Conservation (phyloP, 1,139 yeast species). For the Hyphopichia khmerensis region DNA sequence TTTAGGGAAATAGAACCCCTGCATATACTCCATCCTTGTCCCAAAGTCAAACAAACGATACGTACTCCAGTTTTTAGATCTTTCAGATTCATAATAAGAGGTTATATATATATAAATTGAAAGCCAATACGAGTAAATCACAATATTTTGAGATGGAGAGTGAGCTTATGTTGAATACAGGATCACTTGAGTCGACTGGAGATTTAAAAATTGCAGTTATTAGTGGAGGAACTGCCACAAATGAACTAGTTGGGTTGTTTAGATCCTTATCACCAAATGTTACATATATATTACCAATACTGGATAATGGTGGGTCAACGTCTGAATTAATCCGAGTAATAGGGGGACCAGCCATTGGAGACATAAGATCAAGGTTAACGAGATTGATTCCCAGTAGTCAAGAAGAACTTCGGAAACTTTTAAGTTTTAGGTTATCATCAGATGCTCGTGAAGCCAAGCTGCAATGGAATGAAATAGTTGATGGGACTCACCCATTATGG, state of each 20-base stretch:
- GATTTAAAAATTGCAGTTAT: conserved; percentile 41
- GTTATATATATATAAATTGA: too few species aligned
- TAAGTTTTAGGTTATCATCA: conserved; percentile 61
- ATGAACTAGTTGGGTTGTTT: conserved; percentile 55
- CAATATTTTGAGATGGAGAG: background rate
- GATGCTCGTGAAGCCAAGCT: conserved; percentile 54
- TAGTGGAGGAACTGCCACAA: conserved; percentile 79
- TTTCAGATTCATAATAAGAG: too few species aligned
- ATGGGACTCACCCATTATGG: conserved; percentile 79
- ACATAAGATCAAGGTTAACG: conserved; percentile 78
- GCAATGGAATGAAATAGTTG: conserved; percentile 79
- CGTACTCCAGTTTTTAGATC: conserved; percentile 1
- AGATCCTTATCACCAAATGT: conserved; percentile 38
- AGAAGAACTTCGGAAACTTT: conserved; percentile 42
- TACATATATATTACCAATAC: conserved; percentile 75
- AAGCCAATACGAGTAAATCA: too few species aligned
- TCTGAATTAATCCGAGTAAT: conserved; percentile 85
- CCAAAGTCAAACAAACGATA: background rate
- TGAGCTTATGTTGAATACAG: background rate
- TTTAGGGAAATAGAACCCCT: background rate
- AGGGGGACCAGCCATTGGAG: conserved; percentile 97
- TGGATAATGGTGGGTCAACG: conserved; percentile 95
- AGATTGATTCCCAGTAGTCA: conserved; percentile 59
- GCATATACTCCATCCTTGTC: too few species aligned
- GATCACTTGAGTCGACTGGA: background rate